Base-by-base conservation (phyloP, 768 basidiomycete genomes). In the Auricularia cornea region DNA sequence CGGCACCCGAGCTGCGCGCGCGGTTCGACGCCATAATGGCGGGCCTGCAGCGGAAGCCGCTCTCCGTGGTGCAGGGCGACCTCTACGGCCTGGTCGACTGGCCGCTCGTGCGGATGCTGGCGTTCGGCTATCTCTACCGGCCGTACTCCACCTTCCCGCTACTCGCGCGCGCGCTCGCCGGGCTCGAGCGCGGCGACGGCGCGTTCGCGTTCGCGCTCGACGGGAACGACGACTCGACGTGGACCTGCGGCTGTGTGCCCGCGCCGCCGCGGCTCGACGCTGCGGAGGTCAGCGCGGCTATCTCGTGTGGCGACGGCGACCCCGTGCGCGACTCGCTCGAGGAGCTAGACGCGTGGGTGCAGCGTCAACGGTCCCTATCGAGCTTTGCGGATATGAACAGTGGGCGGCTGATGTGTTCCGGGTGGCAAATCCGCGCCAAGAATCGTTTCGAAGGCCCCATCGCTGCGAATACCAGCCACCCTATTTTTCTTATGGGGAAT, bases 41-140 rank as follows among this genome's bases (percentile, higher is more conserved):
- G 1, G 62, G 68, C n/a, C 60, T 81, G 1, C 70, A 70, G 11
- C 51, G 62, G 0, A 68, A 66, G 1, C 80, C 80, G 0, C 56
- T 79, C 1, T 75, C 79, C 0, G 72, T 79, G 33, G 68, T 66
- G 35, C 71, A 72, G 0, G 40, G 65, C 0, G 66, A 61, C 0
- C 68, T 66, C 0, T 80, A 78, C 63, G 78, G 78, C 4, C 41
- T 80, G 20, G 62, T 81, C 0, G 78, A 80, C 66, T 78, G 77
- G 35, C 63, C 63, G 29, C 59, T 67, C 23, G 62, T 80, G 20
- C 73, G 76, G 6, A 2, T 14, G 1, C 54, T 66, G 0, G 65
- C 80, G 3, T 80, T 80, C 63, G 2, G 18, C 1, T 29, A 74
- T 2, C 70, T 82, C 0, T 80, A 78, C 59, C 57, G 63, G 0